Conservation (phyloP, 1,284 basidiomycete genomes). For the Melampsora americana region DNA sequence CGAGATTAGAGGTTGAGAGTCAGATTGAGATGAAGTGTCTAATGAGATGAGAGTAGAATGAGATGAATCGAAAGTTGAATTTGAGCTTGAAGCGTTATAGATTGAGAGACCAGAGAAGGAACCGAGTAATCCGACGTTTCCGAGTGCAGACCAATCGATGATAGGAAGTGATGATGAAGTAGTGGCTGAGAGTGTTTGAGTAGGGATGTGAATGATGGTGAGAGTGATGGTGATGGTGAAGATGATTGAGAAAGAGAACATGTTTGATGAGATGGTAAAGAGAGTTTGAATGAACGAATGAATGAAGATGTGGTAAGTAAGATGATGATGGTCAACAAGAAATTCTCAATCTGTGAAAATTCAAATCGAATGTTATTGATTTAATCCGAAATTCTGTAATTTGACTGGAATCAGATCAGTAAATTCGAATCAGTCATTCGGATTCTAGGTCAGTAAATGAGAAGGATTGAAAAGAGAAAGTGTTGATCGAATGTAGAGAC, state of each 20-base stretch:
- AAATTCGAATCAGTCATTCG: no score
- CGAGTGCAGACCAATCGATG: conserved; percentile 87
- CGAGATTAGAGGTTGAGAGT: conserved; percentile 50
- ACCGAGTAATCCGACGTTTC: conserved; percentile 77
- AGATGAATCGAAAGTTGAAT: conserved; percentile 63
- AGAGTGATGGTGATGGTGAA: conserved; percentile 2
- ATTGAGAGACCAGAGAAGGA: conserved; percentile 79
- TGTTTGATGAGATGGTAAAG: not conserved
- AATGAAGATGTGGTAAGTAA: not conserved
- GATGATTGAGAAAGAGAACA: not conserved
- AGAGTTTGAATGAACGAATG: not conserved
- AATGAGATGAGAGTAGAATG: conserved; percentile 63
- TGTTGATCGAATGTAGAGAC: no score
- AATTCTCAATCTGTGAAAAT: not conserved
- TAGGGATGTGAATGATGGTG: not conserved
- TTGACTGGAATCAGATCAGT: not conserved
- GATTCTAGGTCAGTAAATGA: no score
- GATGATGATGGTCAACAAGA: not conserved
- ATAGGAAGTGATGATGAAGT: conserved; percentile 66
- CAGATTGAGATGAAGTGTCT: conserved; percentile 50
- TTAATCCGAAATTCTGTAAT: no score
- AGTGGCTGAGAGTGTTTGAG: conserved; percentile 42
- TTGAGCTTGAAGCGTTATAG: conserved; percentile 58
- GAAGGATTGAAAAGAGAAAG: no score
- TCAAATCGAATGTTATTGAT: no score